Conservation (phyloP, 768 basidiomycete genomes). For the Podaxis sp. region DNA sequence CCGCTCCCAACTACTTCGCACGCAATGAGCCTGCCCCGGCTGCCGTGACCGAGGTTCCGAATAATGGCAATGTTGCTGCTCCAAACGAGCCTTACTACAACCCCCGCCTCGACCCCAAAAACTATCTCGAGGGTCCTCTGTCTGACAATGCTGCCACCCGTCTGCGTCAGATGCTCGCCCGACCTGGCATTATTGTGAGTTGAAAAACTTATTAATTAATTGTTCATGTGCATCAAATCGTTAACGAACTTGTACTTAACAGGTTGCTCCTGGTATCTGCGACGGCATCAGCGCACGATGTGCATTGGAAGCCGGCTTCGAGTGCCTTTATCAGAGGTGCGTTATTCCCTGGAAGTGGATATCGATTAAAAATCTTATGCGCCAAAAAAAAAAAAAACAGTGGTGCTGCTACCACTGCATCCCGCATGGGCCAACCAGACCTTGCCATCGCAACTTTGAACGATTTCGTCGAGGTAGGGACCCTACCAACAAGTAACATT, state of each 20-base stretch:
- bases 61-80: neutral
- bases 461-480: conserved; percentile 60
- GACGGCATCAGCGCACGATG: conserved; percentile 79
- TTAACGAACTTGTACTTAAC: neutral
- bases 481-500: neutral
- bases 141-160: conserved; percentile 70
- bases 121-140: conserved; percentile 66
- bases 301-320: conserved; percentile 75
- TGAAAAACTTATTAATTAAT: neutral
- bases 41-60: neutral
- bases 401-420: conserved; percentile 80
- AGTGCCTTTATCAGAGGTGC: conserved; percentile 73
- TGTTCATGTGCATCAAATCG: neutral
- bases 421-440: conserved; percentile 74
- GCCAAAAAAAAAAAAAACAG: conserved; percentile 24
- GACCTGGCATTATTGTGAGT: conserved; percentile 72
- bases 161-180: conserved; percentile 62
- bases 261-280: conserved; percentile 77
- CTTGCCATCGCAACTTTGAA: conserved; percentile 75
- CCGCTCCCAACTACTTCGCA: conserved; percentile 12
- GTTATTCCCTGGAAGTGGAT: neutral
- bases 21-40: neutral
- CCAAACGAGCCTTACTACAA: conserved; percentile 49
- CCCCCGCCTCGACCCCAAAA: conserved; percentile 63
- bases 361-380: neutral